Evolutionary conservation across 306 rosid genomes (phyloP).

Genomic region (Rosa multiflora): DNA sequence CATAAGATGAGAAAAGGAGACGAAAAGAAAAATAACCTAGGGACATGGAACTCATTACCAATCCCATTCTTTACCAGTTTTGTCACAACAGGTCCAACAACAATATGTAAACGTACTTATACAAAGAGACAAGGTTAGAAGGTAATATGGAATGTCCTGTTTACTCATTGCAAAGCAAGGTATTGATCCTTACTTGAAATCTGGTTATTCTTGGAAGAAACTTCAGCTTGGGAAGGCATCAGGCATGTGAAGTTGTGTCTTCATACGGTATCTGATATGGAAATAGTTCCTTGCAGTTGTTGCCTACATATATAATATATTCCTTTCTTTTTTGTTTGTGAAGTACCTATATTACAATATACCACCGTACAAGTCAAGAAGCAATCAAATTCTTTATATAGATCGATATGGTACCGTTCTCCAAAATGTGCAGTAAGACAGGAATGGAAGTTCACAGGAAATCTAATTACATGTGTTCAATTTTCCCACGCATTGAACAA

Average conservation of each 20-base stretch:
- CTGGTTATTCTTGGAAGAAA: slow-evolving; percentile 48
- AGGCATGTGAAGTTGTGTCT: background rate
- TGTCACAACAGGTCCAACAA: background rate
- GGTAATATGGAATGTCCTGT: slow-evolving; percentile 12
- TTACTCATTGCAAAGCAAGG: slow-evolving; percentile 47
- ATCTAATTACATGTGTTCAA: background rate
- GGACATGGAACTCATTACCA: slow-evolving; percentile 45
- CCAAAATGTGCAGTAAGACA: background rate
- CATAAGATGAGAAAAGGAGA: background rate
- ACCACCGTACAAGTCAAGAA: background rate
- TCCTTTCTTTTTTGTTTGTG: background rate
- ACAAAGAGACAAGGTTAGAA: background rate
- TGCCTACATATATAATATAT: background rate
- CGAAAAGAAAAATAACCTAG: slow-evolving; percentile 32
- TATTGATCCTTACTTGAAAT: slow-evolving; percentile 14
- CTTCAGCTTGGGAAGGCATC: slow-evolving; percentile 15
- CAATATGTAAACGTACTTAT: slow-evolving; percentile 9
- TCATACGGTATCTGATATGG: background rate
- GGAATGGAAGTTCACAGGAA: background rate
- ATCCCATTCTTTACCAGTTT: slow-evolving; percentile 43
- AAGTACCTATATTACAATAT: background rate
- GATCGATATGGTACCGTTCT: background rate
- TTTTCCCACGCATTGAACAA: background rate
- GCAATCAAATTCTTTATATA: background rate
- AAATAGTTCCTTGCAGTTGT: background rate